Percentiles rank a stretch among this genome's conserved stretches.
phyloP scores from a whole-genome alignment of 2,329 filamentous ascomycete genomes.

The Orbilia brochopaga region DNA sequence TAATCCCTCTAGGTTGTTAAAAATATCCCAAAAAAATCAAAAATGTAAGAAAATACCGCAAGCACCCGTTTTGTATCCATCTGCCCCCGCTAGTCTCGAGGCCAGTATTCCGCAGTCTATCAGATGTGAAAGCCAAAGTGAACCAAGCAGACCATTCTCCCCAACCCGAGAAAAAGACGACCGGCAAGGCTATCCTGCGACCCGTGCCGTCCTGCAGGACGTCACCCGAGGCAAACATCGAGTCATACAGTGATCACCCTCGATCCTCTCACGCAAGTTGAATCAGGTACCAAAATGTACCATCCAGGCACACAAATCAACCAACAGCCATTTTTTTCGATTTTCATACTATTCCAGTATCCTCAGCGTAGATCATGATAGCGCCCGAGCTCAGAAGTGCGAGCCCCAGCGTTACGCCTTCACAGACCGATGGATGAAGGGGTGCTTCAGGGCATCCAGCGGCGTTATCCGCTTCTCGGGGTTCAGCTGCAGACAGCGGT shows the following conservation, averaged over 20 bases:
- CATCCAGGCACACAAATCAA: background rate
- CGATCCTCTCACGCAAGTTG: background rate
- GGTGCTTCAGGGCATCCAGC: conserved; percentile 82
- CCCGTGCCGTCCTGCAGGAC: conserved; percentile 50
- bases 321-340: background rate
- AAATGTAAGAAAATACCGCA: background rate
- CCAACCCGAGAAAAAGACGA: conserved; percentile 12
- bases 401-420: conserved; percentile 28
- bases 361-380: background rate
- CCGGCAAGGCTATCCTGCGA: conserved; percentile 45
- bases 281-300: conserved; percentile 18
- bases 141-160: background rate
- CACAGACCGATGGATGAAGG: conserved; percentile 68
- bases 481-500: conserved; percentile 85
- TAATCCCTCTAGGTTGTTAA: conserved; percentile 1
- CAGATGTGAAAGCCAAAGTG: background rate
- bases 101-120: background rate
- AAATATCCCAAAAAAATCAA: background rate
- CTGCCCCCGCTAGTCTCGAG: background rate
- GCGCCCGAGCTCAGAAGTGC: conserved; percentile 9
- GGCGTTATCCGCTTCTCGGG: conserved; percentile 91
- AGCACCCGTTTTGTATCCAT: background rate
- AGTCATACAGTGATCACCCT: conserved; percentile 3
- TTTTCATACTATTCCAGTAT: background rate
- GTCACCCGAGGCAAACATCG: conserved; percentile 36